These are phyloP conservation scores for Ophiocordyceps sinensis DNA, from an alignment of 2,329 filamentous ascomycete species.

Conservation along the genomic window DNA sequence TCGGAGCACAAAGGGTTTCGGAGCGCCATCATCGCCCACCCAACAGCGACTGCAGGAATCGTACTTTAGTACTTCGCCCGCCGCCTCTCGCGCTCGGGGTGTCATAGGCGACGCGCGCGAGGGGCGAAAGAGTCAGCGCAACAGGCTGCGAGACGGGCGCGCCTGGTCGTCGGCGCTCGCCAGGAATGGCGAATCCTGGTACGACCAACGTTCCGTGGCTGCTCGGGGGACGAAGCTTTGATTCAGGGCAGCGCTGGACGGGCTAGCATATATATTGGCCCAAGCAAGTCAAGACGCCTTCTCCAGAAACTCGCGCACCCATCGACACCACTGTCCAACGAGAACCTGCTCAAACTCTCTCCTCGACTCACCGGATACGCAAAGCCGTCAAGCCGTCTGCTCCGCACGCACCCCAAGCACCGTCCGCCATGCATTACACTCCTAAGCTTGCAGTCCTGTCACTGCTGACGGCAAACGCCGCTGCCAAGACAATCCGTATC, in stretches of 20 bases:
- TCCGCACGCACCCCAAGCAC: too few species aligned
- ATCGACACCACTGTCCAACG: neutral
- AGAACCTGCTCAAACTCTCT: neutral
- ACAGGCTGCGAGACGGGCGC: neutral
- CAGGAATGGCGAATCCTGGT: neutral
- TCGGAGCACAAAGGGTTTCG: too few species aligned
- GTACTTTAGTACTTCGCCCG: too few species aligned
- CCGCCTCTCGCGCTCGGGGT: too few species aligned
- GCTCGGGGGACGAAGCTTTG: neutral
- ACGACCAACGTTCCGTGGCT: neutral
- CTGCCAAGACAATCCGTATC: conserved; percentile 27
- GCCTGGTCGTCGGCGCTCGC: neutral
- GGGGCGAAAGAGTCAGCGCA: neutral
- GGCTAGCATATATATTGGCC: neutral
- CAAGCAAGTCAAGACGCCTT: neutral
- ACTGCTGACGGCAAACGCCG: conserved; percentile 2
- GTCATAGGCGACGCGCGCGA: neutral
- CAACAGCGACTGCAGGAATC: too few species aligned
- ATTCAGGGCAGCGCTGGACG: neutral
- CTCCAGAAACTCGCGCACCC: neutral
- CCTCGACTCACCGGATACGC: neutral
- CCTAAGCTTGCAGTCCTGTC: conserved; percentile 4
- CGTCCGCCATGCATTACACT: conserved; percentile 5
- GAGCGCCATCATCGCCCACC: too few species aligned
- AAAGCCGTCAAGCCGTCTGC: too few species aligned